Percentiles rank a stretch among this genome's conserved stretches.
Conservation (phyloP, 208 protist species). For the Trypanosomatidae sp. region DNA sequence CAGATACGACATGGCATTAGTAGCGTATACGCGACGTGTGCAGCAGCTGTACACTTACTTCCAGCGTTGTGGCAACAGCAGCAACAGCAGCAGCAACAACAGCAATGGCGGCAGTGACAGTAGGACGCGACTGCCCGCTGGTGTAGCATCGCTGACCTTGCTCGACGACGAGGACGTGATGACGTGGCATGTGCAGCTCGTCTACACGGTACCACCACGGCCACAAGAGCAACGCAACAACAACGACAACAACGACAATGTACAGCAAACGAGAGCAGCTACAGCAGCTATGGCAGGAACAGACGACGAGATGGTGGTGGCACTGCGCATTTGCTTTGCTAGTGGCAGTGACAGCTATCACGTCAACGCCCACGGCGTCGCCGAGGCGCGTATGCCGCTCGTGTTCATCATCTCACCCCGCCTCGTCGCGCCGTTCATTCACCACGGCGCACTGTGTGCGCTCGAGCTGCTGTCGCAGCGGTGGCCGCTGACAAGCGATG, state of each 20-base stretch:
- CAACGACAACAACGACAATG: background rate
- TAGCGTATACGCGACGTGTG: slow-evolving; percentile 31
- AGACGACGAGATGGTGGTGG: too few relatives aligned
- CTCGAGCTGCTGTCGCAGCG: slow-evolving; percentile 76
- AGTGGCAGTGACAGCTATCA: too few relatives aligned
- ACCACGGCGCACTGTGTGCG: slow-evolving; percentile 70
- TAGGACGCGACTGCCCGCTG: too few relatives aligned
- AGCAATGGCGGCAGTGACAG: slow-evolving; percentile 21
- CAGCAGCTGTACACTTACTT: slow-evolving; percentile 41
- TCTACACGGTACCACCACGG: too few relatives aligned
- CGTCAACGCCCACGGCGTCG: too few relatives aligned
- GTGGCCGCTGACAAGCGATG: slow-evolving; percentile 39
- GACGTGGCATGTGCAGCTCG: slow-evolving; percentile 65
- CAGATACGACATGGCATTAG: slow-evolving; percentile 10
- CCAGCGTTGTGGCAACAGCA: slow-evolving; percentile 10
- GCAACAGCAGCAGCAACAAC: slow-evolving; percentile 16
- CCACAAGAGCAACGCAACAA: background rate
- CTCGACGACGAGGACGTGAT: slow-evolving; percentile 74
- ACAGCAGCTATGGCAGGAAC: background rate
- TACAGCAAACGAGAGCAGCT: background rate
- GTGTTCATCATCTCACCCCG: slow-evolving; percentile 69
- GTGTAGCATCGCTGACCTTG: too few relatives aligned
- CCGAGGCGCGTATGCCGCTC: slow-evolving; percentile 36
- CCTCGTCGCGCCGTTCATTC: slow-evolving; percentile 65
- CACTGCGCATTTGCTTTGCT: too few relatives aligned